Conservation (phyloP, 345 rosid species). For the Lepidium africanum region DNA sequence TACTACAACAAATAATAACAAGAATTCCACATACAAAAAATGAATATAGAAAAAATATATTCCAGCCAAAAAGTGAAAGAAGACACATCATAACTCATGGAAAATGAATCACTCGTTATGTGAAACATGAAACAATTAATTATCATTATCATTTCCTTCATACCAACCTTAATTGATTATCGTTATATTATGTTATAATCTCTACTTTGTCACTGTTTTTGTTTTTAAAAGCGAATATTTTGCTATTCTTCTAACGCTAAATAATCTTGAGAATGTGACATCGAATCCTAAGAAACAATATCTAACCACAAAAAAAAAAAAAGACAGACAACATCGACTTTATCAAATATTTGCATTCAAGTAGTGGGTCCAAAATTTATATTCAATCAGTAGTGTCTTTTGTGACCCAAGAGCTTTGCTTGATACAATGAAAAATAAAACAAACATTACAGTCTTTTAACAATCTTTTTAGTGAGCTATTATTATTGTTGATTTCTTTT, state of each 20-base stretch:
- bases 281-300: too few species aligned
- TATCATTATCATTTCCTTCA: background rate
- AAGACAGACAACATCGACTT: too few species aligned
- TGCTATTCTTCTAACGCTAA: too few species aligned
- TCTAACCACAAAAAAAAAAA: too few species aligned
- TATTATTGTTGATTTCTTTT: background rate
- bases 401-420: background rate
- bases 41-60: background rate
- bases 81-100: background rate
- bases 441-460: background rate
- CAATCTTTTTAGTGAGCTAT: background rate
- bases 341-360: too few species aligned
- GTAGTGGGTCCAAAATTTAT: too few species aligned
- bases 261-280: too few species aligned
- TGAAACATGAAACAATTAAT: background rate
- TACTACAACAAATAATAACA: background rate
- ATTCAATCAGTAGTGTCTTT: slow-evolving; percentile 6
- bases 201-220: too few species aligned
- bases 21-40: background rate
- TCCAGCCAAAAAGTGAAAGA: background rate
- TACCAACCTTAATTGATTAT: background rate
- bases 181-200: too few species aligned
- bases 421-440: background rate
- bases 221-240: too few species aligned
- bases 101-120: background rate